A percentile compares a stretch with the other conserved stretches of the same genome.
Conservation (phyloP, 2,329 filamentous ascomycete species). For the Aspergillus sp. region DNA sequence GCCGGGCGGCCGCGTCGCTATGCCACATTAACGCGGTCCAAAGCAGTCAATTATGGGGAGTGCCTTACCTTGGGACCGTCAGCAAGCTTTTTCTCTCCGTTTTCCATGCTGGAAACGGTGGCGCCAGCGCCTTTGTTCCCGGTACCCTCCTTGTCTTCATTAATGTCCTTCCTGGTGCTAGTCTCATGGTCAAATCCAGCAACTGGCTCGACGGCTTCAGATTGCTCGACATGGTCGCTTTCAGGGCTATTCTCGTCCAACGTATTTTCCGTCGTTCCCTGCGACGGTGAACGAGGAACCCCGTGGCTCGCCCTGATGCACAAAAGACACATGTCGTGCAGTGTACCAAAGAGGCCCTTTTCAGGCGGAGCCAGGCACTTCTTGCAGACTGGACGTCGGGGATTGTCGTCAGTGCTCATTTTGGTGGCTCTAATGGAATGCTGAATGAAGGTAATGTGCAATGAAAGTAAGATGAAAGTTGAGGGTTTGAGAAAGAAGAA, state of each 20-base stretch:
- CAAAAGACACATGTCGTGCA: neutral
- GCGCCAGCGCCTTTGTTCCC: neutral
- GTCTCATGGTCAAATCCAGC: neutral
- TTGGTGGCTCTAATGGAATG: neutral
- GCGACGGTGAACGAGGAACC: neutral
- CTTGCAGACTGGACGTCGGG: neutral
- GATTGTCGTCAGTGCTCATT: neutral
- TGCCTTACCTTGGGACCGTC: neutral
- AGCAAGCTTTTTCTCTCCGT: neutral
- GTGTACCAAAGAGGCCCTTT: constrained; percentile 1
- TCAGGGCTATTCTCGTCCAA: neutral
- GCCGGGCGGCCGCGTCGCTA: constrained; percentile 1
- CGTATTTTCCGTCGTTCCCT: neutral
- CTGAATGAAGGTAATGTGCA: neutral
- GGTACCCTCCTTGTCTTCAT: neutral
- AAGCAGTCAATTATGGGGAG: neutral
- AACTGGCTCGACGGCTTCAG: neutral
- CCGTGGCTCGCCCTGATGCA: neutral
- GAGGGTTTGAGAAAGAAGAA: too few relatives aligned
- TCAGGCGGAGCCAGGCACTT: neutral
- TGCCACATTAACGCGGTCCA: too few relatives aligned
- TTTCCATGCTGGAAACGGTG: neutral
- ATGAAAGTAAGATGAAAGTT: neutral
- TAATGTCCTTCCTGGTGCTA: neutral
- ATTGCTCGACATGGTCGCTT: too few relatives aligned